phyloP scores from a whole-genome alignment of 352 stramenopile species.

The Globisporangium takayamanum region DNA sequence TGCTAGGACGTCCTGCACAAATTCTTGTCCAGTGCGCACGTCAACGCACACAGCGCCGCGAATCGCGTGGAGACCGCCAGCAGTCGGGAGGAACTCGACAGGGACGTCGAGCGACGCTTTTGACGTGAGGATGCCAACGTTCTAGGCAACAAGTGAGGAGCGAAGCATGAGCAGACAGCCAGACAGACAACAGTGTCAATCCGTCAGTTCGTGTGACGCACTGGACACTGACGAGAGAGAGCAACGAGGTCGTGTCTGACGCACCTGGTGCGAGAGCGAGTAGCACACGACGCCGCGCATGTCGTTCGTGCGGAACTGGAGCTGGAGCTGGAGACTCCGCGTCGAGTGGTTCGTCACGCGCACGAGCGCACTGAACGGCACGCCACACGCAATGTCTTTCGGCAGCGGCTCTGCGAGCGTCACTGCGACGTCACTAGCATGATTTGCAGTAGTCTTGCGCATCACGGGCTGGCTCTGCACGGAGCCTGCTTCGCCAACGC shows the following conservation, averaged over 20 bases:
- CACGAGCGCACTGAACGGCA: slow-evolving; percentile 43
- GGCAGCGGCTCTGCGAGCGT: slow-evolving; percentile 32
- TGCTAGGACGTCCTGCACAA: slow-evolving; percentile 40
- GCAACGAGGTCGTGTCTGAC: neutral
- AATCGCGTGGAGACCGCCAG: slow-evolving; percentile 61
- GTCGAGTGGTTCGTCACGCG: slow-evolving; percentile 63
- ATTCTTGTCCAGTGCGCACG: slow-evolving; percentile 51
- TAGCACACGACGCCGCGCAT: slow-evolving; percentile 71
- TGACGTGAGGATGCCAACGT: slow-evolving; percentile 47
- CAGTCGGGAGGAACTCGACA: slow-evolving; percentile 63
- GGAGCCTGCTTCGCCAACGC: slow-evolving; percentile 70
- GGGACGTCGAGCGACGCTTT: slow-evolving; percentile 34
- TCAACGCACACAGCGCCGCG: slow-evolving; percentile 65
- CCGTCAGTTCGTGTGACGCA: neutral
- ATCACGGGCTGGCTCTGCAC: slow-evolving; percentile 79
- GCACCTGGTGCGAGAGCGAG: slow-evolving; percentile 68
- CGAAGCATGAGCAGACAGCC: neutral
- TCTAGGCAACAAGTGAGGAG: slow-evolving; percentile 26
- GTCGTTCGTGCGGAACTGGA: slow-evolving; percentile 69
- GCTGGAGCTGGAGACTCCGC: slow-evolving; percentile 54
- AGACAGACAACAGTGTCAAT: neutral
- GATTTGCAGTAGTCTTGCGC: slow-evolving; percentile 32
- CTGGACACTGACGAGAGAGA: neutral
- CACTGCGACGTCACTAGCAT: slow-evolving; percentile 36
- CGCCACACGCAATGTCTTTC: slow-evolving; percentile 37